Evolutionary conservation across 225 moss, liverwort and hornwort species (phyloP), one percentile per base, ranked within the genome.

Genomic region (Straminergon stramineum): DNA sequence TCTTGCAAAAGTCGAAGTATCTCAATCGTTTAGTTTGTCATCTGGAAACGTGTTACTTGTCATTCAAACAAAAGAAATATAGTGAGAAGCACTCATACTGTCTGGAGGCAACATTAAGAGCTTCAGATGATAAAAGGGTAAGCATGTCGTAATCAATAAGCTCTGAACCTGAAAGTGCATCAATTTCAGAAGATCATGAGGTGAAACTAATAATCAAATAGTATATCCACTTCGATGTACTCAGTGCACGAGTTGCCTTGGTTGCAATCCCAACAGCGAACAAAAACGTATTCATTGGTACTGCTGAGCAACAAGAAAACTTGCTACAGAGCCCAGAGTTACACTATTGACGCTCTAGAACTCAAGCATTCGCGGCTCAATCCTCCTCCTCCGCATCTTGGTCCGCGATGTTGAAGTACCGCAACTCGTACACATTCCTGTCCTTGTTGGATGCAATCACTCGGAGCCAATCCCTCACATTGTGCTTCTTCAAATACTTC

Each of bases 401-500:
- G 79, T 92, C 92, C 61, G 92, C 92, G 57, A 92, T 92, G 89
- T 92, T 92, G 90, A 92, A 92, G 90, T 92, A 92, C 80, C 92
- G 88, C 90, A 92, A 92, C 89, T 92, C 92, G 62, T 92, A 92
- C 75, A 92, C 90, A 61, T 92, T 92, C 84, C 92, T 89, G 86
- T 92, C 92, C 92, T 92, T 92, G 86, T 92, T 92, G 80, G 92
- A 92, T n/a, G 92, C 89, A 83, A 92, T 92, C 92, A 92, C 92
- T 77, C 92, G 92, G 79, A 92, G 92, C 92, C 92, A 92, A 92
- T 92, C 92, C 86, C 92, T 88, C 86, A 92, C 92, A 15, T 92
- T 92, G 86, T 92, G 92, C 90, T 92, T 92, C 92, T 92, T 92
- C 86, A 92, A 90, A 53, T 92, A 96, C 91, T 96, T 96, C 89